These are phyloP conservation scores for Alloascoidea hylecoeti DNA, from an alignment of 805 yeast genomes.

Conservation along the genomic window DNA sequence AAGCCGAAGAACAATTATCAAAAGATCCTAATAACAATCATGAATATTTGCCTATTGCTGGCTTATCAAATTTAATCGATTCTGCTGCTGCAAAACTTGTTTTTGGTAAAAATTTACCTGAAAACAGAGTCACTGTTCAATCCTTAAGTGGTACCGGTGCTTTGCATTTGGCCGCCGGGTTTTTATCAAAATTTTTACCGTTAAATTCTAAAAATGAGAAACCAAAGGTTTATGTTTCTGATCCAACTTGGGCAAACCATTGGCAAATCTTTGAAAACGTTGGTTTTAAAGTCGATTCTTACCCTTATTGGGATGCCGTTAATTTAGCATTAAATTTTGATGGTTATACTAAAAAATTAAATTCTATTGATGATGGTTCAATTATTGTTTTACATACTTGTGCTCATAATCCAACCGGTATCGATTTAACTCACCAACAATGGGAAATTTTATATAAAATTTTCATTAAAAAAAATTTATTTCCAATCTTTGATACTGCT, in stretches of 20 bases:
- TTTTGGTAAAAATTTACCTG: slow-evolving; percentile 48
- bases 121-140: slow-evolving; percentile 48
- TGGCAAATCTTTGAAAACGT: slow-evolving; percentile 60
- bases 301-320: slow-evolving; percentile 77
- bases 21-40: slow-evolving; percentile 62
- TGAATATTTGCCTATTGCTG: slow-evolving; percentile 79
- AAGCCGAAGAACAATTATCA: slow-evolving; percentile 55
- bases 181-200: slow-evolving; percentile 37
- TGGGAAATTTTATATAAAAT: slow-evolving; percentile 63
- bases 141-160: slow-evolving; percentile 87
- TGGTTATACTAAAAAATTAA: slow-evolving; percentile 52
- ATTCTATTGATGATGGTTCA: slow-evolving; percentile 60
- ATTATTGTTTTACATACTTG: slow-evolving; percentile 82
- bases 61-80: slow-evolving; percentile 50
- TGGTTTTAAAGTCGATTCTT: slow-evolving; percentile 52
- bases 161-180: slow-evolving; percentile 72
- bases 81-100: slow-evolving; percentile 58
- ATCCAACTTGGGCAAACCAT: slow-evolving; percentile 99
- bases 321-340: slow-evolving; percentile 59
- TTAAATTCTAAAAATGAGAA: slow-evolving; percentile 17
- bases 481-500: slow-evolving; percentile 85
- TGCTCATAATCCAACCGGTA: slow-evolving; percentile 97
- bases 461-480: slow-evolving; percentile 45
- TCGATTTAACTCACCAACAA: slow-evolving; percentile 76
- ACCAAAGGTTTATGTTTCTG: slow-evolving; percentile 51